phyloP scores from a whole-genome alignment of 106 monocot species.

The Acanthochlamys bracteata region DNA sequence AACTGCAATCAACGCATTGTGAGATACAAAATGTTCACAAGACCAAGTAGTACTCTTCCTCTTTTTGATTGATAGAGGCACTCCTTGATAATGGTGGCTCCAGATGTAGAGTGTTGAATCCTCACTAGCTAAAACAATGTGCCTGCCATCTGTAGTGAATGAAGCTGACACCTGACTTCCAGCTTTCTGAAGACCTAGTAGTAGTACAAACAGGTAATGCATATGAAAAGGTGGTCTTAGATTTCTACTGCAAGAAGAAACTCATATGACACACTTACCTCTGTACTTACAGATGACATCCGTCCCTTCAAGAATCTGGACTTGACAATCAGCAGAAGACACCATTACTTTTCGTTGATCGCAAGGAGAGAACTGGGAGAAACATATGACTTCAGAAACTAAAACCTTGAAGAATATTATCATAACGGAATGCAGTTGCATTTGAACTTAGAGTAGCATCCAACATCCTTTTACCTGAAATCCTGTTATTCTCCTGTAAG shows the following conservation, averaged over 20 bases:
- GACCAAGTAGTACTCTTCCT: constrained; percentile 24
- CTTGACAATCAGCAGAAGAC: constrained; percentile 56
- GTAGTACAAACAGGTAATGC: background rate
- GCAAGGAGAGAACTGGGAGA: constrained; percentile 46
- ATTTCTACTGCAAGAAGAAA: background rate
- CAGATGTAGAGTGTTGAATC: constrained; percentile 43
- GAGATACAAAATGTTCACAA: constrained; percentile 36
- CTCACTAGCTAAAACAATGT: constrained; percentile 41
- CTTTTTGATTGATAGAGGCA: constrained; percentile 8
- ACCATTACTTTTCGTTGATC: constrained; percentile 45
- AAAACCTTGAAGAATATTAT: no score
- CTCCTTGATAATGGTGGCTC: constrained; percentile 14
- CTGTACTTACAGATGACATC: constrained; percentile 38
- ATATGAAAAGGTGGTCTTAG: background rate
- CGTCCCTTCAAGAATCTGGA: constrained; percentile 37
- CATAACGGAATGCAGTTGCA: no score
- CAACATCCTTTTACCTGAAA: constrained; percentile 94
- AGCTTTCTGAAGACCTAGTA: constrained; percentile 25
- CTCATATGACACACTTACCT: constrained; percentile 15
- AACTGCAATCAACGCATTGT: constrained; percentile 32
- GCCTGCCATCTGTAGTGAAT: constrained; percentile 47
- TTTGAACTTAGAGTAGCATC: no score
- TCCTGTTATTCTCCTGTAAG: constrained; percentile 63
- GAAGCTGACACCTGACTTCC: constrained; percentile 40
- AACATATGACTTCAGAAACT: background rate